Evolutionary conservation across 108 stramenopile genomes (phyloP), one percentile per base, ranked within the genome.

Genomic region (Conticribra guillardii): DNA sequence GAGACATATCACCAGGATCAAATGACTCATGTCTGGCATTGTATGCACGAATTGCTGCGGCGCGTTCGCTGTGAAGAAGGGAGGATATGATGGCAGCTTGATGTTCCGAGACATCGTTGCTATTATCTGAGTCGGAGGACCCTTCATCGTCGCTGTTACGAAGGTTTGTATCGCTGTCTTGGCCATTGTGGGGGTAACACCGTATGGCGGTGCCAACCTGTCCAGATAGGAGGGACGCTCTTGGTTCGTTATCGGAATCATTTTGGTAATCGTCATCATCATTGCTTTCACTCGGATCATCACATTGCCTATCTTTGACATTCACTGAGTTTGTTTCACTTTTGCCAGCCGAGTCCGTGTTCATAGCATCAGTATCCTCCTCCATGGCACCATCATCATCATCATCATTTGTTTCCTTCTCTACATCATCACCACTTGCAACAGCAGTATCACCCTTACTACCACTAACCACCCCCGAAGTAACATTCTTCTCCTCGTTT

Each of bases 21-120:
- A 63, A 67, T 5, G 75, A 57, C 30, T 66, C 60, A 47, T 68
- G 61, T 17, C 66, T 41, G 4, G 66, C 32, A 7, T 68, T 50
- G 54, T 49, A 76, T 7, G 75, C 67, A 47, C 60, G 75, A 4
- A 76, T 53, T 2, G 67, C 60, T 1, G 68, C 61, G n/a, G 34
- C 53, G 16, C 56, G 60, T 17, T 62, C 61, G 46, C 60, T 51
- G 18, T 63, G 54, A n/a, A 76, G 45, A 18, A 76, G 67, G n/a
- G 66, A 61, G 44, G 74, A 57, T 9, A 75, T 26, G 3, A 75
- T 64, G 17, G 74, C 74, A 24, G 74, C 74, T 66, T 66, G 64
- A 14, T 74, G 51, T 4, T 65, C 51, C 11, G 37, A 41, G 37
- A n/a, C n/a, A n/a, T 41, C 37, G 37, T 41, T 9, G 11, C 8